Percentiles rank a stretch among this genome's conserved stretches.
phyloP scores from a whole-genome alignment of 1,139 yeast species.

The Pichia sp. region DNA sequence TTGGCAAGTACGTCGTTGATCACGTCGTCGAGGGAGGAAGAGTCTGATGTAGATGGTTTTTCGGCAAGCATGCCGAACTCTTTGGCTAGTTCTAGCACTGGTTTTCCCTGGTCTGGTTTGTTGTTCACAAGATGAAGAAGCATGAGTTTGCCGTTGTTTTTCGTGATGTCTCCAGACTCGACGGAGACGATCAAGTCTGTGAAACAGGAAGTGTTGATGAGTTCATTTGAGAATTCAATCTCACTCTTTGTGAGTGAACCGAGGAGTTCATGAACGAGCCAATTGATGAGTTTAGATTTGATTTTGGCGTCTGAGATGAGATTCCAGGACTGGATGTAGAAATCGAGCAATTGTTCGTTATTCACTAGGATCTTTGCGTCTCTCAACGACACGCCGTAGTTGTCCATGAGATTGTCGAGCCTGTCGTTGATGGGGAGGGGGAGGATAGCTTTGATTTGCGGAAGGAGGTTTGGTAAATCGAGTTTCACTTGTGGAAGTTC shows the following conservation, averaged over 20 bases:
- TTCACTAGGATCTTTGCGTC: constrained; percentile 67
- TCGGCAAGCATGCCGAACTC: constrained; percentile 24
- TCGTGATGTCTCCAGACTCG: constrained; percentile 37
- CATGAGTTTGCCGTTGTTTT: constrained; percentile 64
- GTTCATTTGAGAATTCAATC: constrained; percentile 37
- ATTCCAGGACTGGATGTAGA: constrained; percentile 51
- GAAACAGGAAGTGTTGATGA: constrained; percentile 39
- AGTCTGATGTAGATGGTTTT: neutral
- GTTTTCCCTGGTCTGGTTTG: constrained; percentile 34
- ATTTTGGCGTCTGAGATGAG: constrained; percentile 35
- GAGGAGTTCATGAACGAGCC: constrained; percentile 81
- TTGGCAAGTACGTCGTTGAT: constrained; percentile 51
- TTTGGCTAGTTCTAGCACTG: constrained; percentile 51
- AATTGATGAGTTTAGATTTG: constrained; percentile 56
- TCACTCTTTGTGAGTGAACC: constrained; percentile 64
- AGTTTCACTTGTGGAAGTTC: constrained; percentile 68
- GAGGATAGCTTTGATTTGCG: constrained; percentile 39
- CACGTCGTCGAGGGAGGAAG: constrained; percentile 35
- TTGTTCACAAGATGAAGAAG: constrained; percentile 57
- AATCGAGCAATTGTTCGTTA: constrained; percentile 42
- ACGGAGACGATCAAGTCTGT: constrained; percentile 45
- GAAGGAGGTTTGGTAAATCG: constrained; percentile 39
- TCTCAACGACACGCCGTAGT: constrained; percentile 51
- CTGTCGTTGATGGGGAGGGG: constrained; percentile 68
- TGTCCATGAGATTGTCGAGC: constrained; percentile 48